phyloP scores from a whole-genome alignment of 78 protist genomes.

The Dictyostelium firmibasis region DNA sequence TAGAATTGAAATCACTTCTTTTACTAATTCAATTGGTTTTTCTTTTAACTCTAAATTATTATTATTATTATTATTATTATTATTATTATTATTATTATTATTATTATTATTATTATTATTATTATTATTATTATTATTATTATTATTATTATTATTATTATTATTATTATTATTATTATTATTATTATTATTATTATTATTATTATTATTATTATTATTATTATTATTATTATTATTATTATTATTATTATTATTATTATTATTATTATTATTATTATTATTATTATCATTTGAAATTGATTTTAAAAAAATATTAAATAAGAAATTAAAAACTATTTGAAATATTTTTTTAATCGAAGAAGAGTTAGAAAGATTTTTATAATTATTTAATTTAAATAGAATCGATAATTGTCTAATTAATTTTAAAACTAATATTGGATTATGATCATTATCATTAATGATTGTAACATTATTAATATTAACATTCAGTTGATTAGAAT shows the following conservation, averaged over 20 bases:
- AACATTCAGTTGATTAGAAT: not conserved
- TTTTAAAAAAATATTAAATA: not conserved
- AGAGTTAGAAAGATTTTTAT: not conserved
- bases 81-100: slow-evolving; percentile 8
- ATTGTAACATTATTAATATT: not conserved
- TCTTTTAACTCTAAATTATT: not conserved
- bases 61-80: not conserved
- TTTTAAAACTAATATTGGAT: not conserved
- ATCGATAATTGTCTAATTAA: not conserved
- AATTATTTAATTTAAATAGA: not conserved
- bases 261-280: not conserved
- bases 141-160: slow-evolving; percentile 11
- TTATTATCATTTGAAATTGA: not conserved
- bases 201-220: not conserved
- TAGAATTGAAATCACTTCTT: not conserved
- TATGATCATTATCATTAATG: not conserved
- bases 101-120: slow-evolving; percentile 8
- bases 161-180: not conserved
- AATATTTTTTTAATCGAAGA: not conserved
- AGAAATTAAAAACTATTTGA: not conserved
- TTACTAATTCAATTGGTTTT: not conserved
- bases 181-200: not conserved
- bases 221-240: not conserved
- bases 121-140: slow-evolving; percentile 8
- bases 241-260: not conserved